These are phyloP conservation scores for Boletus tylopilopsis DNA, from an alignment of 768 basidiomycete species.

Conservation along the genomic window DNA sequence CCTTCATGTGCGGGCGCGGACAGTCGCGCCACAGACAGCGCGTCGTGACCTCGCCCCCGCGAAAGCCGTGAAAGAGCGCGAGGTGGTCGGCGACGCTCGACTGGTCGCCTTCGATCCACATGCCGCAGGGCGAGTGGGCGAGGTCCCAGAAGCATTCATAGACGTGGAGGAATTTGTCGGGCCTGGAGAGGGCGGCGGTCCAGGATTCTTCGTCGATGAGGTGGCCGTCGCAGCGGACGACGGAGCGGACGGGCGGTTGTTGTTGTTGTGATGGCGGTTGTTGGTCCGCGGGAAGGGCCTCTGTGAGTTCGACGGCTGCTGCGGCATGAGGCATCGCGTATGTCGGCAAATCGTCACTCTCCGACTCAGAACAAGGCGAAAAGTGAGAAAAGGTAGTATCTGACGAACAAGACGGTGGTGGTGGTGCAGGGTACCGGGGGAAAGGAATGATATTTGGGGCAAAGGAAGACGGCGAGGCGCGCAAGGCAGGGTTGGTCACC, in stretches of 20 bases:
- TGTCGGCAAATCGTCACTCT: conserved; percentile 15
- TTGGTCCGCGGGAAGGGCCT: conserved; percentile 3
- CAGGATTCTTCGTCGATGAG: conserved; percentile 29
- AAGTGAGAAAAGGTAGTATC: conserved; percentile 13
- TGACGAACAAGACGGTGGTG: not conserved
- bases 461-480: conserved; percentile 15
- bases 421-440: conserved; percentile 14
- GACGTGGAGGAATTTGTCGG: conserved; percentile 24
- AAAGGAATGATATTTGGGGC: conserved; percentile 15
- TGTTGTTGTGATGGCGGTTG: not conserved
- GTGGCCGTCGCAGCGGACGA: conserved; percentile 25
- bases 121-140: conserved; percentile 23
- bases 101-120: conserved; percentile 36
- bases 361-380: conserved; percentile 24
- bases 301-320: conserved; percentile 18
- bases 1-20: conserved; percentile 27
- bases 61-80: conserved; percentile 28
- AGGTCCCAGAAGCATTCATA: conserved; percentile 32
- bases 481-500: conserved; percentile 26
- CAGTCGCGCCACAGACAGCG: conserved; percentile 32
- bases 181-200: conserved; percentile 19
- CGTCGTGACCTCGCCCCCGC: conserved; percentile 29
- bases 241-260: conserved; percentile 9
- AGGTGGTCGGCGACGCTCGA: conserved; percentile 32
- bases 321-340: conserved; percentile 17